Percentiles rank a stretch among this genome's conserved stretches.
Conservation (phyloP, 208 protist species). For the Trypanosoma mega region DNA sequence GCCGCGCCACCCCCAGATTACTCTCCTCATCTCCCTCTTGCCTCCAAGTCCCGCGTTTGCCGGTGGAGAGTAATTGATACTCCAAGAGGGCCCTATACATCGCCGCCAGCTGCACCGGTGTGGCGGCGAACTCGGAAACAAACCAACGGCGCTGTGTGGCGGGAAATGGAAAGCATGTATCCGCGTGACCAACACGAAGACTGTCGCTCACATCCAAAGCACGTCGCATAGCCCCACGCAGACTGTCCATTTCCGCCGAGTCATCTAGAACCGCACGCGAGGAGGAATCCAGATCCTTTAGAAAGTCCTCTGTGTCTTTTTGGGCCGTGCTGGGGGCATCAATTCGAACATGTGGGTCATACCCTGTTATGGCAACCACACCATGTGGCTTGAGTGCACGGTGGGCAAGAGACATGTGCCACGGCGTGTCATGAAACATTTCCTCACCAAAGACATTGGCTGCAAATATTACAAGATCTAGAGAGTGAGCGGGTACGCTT, state of each 20-base stretch:
- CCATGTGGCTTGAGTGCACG: constrained; percentile 65
- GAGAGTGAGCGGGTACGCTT: constrained; percentile 32
- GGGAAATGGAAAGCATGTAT: constrained; percentile 81
- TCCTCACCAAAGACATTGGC: constrained; percentile 73
- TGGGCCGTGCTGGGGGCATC: constrained; percentile 48
- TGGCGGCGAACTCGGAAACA: constrained; percentile 58
- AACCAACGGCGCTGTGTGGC: constrained; percentile 68
- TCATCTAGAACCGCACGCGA: neutral
- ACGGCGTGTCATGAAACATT: constrained; percentile 75
- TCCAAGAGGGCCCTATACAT: constrained; percentile 42
- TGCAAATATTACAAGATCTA: constrained; percentile 76
- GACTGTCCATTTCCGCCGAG: neutral
- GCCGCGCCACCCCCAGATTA: constrained; percentile 14
- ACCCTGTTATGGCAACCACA: constrained; percentile 69
- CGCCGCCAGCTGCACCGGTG: constrained; percentile 42
- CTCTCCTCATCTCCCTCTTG: neutral
- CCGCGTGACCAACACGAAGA: constrained; percentile 45
- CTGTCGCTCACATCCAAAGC: constrained; percentile 34
- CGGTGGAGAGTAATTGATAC: constrained; percentile 48
- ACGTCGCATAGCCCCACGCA: constrained; percentile 23
- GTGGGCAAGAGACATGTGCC: constrained; percentile 76
- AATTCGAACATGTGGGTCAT: constrained; percentile 29
- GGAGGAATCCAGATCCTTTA: constrained; percentile 24
- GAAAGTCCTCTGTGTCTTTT: constrained; percentile 44
- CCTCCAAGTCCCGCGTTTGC: constrained; percentile 1